Base-by-base conservation (phyloP, 495 filamentous ascomycete genomes). In the Lepidopterella palustris region DNA sequence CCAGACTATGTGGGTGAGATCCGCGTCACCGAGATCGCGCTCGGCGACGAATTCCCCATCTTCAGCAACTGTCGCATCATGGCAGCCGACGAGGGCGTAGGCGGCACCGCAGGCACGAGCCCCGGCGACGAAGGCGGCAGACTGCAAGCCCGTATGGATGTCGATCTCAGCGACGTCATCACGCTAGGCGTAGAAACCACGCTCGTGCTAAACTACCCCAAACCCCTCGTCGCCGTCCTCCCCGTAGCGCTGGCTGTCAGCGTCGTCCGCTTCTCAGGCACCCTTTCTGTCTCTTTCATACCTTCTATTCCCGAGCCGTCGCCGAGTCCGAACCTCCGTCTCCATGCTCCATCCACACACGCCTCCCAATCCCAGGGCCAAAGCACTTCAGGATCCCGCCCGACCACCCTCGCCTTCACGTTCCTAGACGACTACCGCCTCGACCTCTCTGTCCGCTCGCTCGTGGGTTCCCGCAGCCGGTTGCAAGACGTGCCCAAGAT, bases 401-500 rank as follows among this genome's bases (percentile, higher is more conserved):
- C 87, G 3, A 95, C 93, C 26, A 92, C 89, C 62, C 86, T 98
- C 65, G 87, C 88, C 0, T 97, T 98, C 69, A 90, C 87, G 18
- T 98, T 98, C 72, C 82, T 96, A 9, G 90, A 95, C 55, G 92
- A 97, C 72, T 98, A 98, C 75, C 79, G 92, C 2, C 84, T 98
- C 15, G 93, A 97, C 68, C 86, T 98, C 40, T 89, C 84, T 9
- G 89, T 96, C 26, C 85, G 90, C 49, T 93, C 89, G 40, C 82
- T 97, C 23, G 84, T 98, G n/a, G 93, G 93, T 28, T 92, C 88
- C 28, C 84, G 95, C 27, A 90, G 86, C 32, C 78, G 95, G 20
- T 76, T 98, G 10, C 92, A 97, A 71, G 95, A 98, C 74, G 90
- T 98, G 11, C 93, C 93, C 10, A 98, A 98, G 71, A 95, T 98